Evolutionary conservation across 345 rosid genomes (phyloP).

Genomic region (Boechera divaricarpa): DNA sequence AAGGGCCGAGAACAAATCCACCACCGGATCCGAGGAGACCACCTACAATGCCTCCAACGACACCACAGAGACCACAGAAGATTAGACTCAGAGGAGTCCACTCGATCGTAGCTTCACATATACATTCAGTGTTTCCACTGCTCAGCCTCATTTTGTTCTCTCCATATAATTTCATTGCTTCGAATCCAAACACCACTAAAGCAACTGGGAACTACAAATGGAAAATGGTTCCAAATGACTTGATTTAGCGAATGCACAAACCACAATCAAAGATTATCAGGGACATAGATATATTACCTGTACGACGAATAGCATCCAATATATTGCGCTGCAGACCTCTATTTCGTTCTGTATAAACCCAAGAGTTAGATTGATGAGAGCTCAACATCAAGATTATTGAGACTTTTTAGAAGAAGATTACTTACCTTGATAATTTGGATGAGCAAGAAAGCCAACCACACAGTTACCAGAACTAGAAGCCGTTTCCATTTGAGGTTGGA

Average conservation of each 20-base stretch:
- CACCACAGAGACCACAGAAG: conserved; percentile 85
- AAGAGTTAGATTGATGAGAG: conserved; percentile 10
- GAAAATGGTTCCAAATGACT: not conserved
- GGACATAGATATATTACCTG: conserved; percentile 61
- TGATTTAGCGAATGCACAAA: not conserved
- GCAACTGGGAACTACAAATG: conserved; percentile 71
- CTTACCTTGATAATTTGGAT: conserved; percentile 78
- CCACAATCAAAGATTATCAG: not conserved
- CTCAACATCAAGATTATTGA: not conserved
- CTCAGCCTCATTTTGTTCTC: conserved; percentile 65
- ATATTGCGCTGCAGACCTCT: conserved; percentile 67
- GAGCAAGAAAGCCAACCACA: conserved; percentile 76
- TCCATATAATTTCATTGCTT: conserved; percentile 66
- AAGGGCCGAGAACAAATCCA: conserved; percentile 91
- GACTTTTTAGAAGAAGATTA: not conserved
- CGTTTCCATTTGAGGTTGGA: conserved; percentile 79
- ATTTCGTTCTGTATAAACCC: conserved; percentile 65
- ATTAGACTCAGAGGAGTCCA: conserved; percentile 78
- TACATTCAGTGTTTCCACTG: conserved; percentile 64
- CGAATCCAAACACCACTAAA: conserved; percentile 62
- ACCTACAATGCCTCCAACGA: conserved; percentile 86
- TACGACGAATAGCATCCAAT: conserved; percentile 77
- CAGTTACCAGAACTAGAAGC: conserved; percentile 51
- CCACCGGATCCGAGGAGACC: conserved; percentile 98
- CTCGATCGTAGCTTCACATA: conserved; percentile 89